Evolutionary conservation across 331 rosid species (phyloP).

Genomic region (Erythrophleum ivorense): DNA sequence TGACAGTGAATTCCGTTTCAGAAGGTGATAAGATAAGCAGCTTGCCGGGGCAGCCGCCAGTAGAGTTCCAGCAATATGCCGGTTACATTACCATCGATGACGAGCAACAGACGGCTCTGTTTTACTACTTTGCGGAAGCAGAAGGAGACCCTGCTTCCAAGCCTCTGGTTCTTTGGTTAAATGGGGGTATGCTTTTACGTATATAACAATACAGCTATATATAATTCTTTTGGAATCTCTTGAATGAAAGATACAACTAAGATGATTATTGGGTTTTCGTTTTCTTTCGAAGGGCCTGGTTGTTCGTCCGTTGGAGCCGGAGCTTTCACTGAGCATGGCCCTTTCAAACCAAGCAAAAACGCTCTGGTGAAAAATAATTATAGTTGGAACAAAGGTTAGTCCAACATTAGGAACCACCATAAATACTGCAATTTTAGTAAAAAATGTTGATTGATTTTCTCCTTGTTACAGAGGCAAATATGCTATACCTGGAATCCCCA

Average conservation of each 20-base stretch:
- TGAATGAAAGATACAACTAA: neutral
- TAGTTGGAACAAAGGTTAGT: slow-evolving; percentile 40
- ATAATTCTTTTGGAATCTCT: neutral
- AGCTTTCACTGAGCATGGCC: too few species aligned
- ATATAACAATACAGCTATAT: too few species aligned
- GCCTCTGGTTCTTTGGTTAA: slow-evolving; percentile 70
- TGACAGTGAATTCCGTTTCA: slow-evolving; percentile 20
- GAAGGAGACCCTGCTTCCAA: slow-evolving; percentile 61
- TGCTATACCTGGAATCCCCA: slow-evolving; percentile 7
- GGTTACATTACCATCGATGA: slow-evolving; percentile 65
- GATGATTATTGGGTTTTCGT: too few species aligned
- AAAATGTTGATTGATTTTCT: neutral
- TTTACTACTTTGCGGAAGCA: slow-evolving; percentile 77
- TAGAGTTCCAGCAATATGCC: too few species aligned
- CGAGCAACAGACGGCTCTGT: slow-evolving; percentile 56
- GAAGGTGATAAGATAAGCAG: too few species aligned
- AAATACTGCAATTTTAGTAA: neutral
- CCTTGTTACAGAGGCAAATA: slow-evolving; percentile 50
- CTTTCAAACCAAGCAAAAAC: too few species aligned
- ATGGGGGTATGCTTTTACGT: slow-evolving; percentile 58
- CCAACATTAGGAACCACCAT: neutral
- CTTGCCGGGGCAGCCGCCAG: too few species aligned
- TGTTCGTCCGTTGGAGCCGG: too few species aligned
- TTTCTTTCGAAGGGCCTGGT: too few species aligned
- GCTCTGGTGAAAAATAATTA: too few species aligned